A percentile compares a stretch with the other conserved stretches of the same genome.
These are phyloP conservation scores for Bromus sterilis DNA, from an alignment of 176 grass and related monocot species.

Conservation along the genomic window DNA sequence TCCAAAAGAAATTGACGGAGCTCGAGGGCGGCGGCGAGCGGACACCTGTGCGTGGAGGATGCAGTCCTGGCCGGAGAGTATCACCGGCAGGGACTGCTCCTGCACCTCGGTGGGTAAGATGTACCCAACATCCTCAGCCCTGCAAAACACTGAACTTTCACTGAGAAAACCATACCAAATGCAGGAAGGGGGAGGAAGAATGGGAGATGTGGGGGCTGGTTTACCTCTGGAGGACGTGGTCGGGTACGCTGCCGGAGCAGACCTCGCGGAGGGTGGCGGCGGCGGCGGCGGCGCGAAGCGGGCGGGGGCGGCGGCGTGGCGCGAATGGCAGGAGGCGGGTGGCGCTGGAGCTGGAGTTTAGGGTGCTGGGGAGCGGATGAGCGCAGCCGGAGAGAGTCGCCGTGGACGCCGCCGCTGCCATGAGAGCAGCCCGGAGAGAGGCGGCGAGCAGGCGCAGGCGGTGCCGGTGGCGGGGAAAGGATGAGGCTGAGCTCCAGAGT, in stretches of 20 bases:
- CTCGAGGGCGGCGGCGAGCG: not conserved
- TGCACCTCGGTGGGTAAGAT: slow-evolving; percentile 64
- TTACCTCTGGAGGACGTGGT: slow-evolving; percentile 64
- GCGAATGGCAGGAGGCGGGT: not conserved
- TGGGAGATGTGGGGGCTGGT: not conserved
- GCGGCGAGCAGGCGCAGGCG: not conserved
- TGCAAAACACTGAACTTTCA: slow-evolving; percentile 4
- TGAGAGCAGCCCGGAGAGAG: not conserved
- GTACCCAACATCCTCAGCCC: slow-evolving; percentile 75
- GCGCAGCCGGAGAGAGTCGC: not conserved
- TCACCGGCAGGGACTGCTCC: slow-evolving; percentile 65
- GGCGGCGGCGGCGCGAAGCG: not conserved
- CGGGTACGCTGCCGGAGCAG: slow-evolving; percentile 57
- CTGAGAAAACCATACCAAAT: not conserved
- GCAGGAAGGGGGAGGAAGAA: not conserved
- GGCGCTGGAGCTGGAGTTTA: not conserved
- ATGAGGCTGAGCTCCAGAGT: not conserved
- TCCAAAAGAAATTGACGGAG: not conserved
- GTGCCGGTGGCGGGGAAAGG: not conserved
- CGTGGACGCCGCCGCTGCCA: not conserved
- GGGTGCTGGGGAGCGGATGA: not conserved
- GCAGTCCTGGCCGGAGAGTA: slow-evolving; percentile 75
- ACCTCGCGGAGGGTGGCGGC: slow-evolving; percentile 55
- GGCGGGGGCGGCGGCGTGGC: not conserved
- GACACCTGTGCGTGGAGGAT: slow-evolving; percentile 88